phyloP scores from a whole-genome alignment of 1,284 basidiomycete species.

The Pseudozyma tsukubaensis region DNA sequence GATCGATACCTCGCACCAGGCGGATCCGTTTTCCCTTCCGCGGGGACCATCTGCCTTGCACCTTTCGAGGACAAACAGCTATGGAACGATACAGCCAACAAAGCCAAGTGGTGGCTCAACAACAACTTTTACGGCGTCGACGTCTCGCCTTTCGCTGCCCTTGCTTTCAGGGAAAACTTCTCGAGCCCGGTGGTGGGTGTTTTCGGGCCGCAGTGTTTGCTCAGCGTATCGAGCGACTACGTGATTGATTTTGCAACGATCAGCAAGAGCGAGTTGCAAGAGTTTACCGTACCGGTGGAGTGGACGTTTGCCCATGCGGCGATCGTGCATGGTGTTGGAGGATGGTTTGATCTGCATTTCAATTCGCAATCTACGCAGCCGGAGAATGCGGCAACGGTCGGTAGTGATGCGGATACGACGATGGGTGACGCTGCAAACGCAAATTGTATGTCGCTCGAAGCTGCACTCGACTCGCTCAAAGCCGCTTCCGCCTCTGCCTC shows the following conservation, averaged over 20 bases:
- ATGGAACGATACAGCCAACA: constrained; percentile 71
- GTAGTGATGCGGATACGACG: constrained; percentile 19
- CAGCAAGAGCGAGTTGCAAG: constrained; percentile 46
- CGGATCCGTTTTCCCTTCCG: constrained; percentile 71
- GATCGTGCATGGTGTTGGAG: constrained; percentile 61
- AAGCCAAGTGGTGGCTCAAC: constrained; percentile 67
- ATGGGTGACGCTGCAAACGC: constrained; percentile 21
- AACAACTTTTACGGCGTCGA: constrained; percentile 66
- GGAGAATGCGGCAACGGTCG: not conserved
- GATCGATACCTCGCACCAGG: constrained; percentile 71
- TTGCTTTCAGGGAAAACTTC: constrained; percentile 61
- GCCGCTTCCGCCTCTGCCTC: constrained; percentile 13
- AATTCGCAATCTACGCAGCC: constrained; percentile 35
- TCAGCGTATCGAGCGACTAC: constrained; percentile 54
- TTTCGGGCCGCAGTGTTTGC: constrained; percentile 55
- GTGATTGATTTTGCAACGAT: constrained; percentile 62
- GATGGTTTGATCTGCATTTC: constrained; percentile 66
- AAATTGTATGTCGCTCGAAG: constrained; percentile 17
- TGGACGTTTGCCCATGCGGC: constrained; percentile 50
- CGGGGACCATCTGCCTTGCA: constrained; percentile 71
- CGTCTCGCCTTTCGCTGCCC: constrained; percentile 54
- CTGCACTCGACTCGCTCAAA: constrained; percentile 17
- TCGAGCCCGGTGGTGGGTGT: constrained; percentile 62
- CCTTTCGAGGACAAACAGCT: constrained; percentile 71
- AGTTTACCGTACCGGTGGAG: constrained; percentile 60